Percentiles rank a stretch among this genome's conserved stretches.
These are phyloP conservation scores for Mycena venus DNA, from an alignment of 768 basidiomycete genomes.

Conservation along the genomic window DNA sequence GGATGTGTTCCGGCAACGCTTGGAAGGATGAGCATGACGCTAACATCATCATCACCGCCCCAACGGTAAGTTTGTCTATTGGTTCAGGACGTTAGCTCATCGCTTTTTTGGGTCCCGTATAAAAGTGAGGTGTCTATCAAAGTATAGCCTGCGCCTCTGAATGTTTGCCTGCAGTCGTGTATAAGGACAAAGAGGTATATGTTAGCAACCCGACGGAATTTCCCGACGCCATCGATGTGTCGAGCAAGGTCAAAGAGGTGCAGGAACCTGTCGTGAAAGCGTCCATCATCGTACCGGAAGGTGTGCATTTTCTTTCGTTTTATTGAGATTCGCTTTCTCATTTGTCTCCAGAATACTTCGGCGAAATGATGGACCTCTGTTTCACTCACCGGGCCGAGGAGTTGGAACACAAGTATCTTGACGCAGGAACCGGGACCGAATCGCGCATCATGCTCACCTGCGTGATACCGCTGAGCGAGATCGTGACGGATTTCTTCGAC, in stretches of 20 bases:
- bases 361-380: constrained; percentile 97
- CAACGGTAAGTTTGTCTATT: constrained; percentile 73
- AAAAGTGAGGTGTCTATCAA: constrained; percentile 13
- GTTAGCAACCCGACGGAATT: constrained; percentile 97
- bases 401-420: constrained; percentile 88
- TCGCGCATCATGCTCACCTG: constrained; percentile 87
- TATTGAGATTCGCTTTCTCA: background rate
- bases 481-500: constrained; percentile 96
- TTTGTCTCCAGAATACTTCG: constrained; percentile 81
- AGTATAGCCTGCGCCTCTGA: background rate
- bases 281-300: constrained; percentile 94
- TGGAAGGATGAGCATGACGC: constrained; percentile 98
- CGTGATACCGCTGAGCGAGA: constrained; percentile 89
- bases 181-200: constrained; percentile 69
- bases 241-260: constrained; percentile 75
- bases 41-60: constrained; percentile 94
- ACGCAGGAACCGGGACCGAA: constrained; percentile 63
- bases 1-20: constrained; percentile 94
- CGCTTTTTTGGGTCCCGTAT: constrained; percentile 34
- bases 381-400: constrained; percentile 87
- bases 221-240: constrained; percentile 81
- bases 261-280: constrained; percentile 96
- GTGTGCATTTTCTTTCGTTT: constrained; percentile 52
- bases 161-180: constrained; percentile 69
- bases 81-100: constrained; percentile 51